phyloP scores from a whole-genome alignment of 164 flowering plant genomes.

The Tetracentron sinense region DNA sequence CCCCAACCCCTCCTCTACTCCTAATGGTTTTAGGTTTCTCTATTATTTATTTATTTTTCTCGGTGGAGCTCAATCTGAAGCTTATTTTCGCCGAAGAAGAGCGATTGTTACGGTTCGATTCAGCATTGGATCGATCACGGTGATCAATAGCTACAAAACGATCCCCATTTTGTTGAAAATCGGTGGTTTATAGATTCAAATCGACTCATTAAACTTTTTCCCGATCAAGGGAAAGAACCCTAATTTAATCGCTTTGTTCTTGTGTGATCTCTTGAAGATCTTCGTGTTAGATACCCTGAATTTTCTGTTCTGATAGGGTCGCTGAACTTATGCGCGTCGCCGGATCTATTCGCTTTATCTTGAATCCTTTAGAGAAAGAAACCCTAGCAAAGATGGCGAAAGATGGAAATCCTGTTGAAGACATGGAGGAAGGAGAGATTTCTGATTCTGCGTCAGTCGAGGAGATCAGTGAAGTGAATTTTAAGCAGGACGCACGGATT shows the following conservation, averaged over 20 bases:
- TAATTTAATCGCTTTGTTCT: constrained; percentile 8
- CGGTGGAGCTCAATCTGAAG: background rate
- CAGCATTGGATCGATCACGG: background rate
- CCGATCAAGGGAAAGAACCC: constrained; percentile 13
- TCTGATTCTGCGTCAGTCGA: constrained; percentile 60
- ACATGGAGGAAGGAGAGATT: constrained; percentile 77
- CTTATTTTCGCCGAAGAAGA: background rate
- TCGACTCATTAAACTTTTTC: too few species aligned
- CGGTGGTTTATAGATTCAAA: too few species aligned
- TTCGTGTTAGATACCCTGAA: background rate
- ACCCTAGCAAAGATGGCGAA: constrained; percentile 34
- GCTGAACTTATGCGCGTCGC: constrained; percentile 19
- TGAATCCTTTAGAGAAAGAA: constrained; percentile 17
- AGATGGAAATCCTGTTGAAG: constrained; percentile 23
- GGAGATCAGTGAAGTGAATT: constrained; percentile 57
- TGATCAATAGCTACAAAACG: background rate
- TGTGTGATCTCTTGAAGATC: constrained; percentile 10
- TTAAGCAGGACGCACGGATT: constrained; percentile 40
- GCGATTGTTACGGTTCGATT: background rate
- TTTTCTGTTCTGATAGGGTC: background rate
- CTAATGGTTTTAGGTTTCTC: too few species aligned
- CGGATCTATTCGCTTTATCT: constrained; percentile 20
- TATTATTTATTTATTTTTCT: too few species aligned
- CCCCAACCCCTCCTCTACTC: too few species aligned
- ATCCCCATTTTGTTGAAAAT: background rate